These are phyloP conservation scores for Phyllosticta paracitricarpa DNA, from an alignment of 2,329 filamentous ascomycete genomes.

Conservation along the genomic window DNA sequence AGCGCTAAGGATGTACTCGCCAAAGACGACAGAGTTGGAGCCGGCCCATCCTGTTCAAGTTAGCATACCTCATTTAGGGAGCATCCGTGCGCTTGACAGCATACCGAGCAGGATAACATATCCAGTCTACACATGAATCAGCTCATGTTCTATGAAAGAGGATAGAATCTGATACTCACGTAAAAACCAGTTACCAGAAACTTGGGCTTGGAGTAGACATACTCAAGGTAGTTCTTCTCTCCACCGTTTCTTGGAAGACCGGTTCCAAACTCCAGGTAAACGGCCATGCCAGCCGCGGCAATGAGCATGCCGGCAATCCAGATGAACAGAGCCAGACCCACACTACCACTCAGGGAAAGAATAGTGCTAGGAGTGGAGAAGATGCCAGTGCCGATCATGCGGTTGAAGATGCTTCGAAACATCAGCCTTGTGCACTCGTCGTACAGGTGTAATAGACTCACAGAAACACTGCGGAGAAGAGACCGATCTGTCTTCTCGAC, in stretches of 20 bases:
- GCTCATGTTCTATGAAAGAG: constrained; percentile 16
- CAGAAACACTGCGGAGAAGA: constrained; percentile 10
- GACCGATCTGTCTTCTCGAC: constrained; percentile 9
- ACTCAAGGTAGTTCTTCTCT: constrained; percentile 60
- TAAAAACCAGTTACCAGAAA: constrained; percentile 52
- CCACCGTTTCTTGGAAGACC: constrained; percentile 55
- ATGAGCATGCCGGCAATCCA: constrained; percentile 56
- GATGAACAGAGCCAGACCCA: constrained; percentile 53
- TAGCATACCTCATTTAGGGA: not conserved
- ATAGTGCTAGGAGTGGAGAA: constrained; percentile 54
- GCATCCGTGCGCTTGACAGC: constrained; percentile 1
- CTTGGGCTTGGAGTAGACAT: constrained; percentile 49
- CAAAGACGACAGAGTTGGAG: constrained; percentile 59
- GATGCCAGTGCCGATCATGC: constrained; percentile 58
- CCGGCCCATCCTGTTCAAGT: constrained; percentile 44
- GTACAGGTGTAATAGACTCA: not conserved
- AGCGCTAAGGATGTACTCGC: constrained; percentile 59
- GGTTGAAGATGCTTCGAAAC: constrained; percentile 45
- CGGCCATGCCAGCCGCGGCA: constrained; percentile 51
- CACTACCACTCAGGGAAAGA: constrained; percentile 46
- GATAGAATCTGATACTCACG: constrained; percentile 6
- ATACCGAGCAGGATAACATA: constrained; percentile 48
- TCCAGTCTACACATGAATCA: constrained; percentile 22
- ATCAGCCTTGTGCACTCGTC: not conserved
- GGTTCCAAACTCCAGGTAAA: constrained; percentile 58